Evolutionary conservation across 129 eudicot species (phyloP), one percentile per base, ranked within the genome.

Genomic region (Solidago caesia): DNA sequence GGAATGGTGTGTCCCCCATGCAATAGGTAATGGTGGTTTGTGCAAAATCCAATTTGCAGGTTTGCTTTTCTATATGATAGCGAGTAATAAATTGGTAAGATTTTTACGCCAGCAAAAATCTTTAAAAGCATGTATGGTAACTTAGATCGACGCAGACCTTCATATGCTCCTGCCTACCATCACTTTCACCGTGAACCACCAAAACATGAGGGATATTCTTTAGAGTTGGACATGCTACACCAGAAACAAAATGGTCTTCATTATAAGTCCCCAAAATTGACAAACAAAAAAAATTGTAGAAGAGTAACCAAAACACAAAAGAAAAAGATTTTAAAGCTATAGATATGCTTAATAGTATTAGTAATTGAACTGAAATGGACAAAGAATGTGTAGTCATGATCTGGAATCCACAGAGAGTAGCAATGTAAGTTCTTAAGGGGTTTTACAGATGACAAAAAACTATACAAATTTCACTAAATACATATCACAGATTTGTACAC

Each of bases 1-100:
- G 39, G 99, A 95, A 80, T 95, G 99, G 84, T 95, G 96, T 16
- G 99, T 95, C 67, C 99, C 99, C 79, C 93, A 95, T 70, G 99
- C 90, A 63, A 95, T 95, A 41, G 99, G 99, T 47, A 95, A 76
- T 6, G 92, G 86, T 66, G 99, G 99, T 81, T 91, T 95, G 87
- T 95, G 99, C 71, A 95, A 81, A 58, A 95, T 82, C 97, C 97
- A 95, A 71, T 87, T 87, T 56, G 89, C 70, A 71, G 83, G 91
- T 82, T 88, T 95, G 80, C 61, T 87, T 81, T 80, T 91, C 99
- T 95, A 71, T 33, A 76, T 81, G 75, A 86, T 16, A 75, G 71
- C 57, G 52, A 77, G 80, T 51, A 84, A 84, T 4, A 71, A 2
- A 72, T 16, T 61, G 6, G 61, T 76, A 83, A 73, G 29, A 5